phyloP scores from a whole-genome alignment of 371 early-diverging fungal genomes.

The Apophysomyces sp. region DNA sequence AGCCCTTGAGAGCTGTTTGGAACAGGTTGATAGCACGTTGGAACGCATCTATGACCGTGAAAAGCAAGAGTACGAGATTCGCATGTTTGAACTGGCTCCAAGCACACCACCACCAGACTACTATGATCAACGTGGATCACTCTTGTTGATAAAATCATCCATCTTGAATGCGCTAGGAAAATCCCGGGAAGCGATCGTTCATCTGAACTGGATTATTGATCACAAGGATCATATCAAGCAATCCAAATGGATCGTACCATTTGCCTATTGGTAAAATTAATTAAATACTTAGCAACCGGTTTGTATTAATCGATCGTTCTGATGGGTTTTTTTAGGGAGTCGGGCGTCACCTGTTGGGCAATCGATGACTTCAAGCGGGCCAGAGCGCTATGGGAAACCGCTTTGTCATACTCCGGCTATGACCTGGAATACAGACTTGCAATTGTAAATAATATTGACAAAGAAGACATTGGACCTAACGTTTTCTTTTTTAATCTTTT shows the following conservation, averaged over 20 bases:
- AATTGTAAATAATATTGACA: constrained; percentile 33
- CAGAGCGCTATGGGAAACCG: constrained; percentile 52
- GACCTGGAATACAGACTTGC: constrained; percentile 59
- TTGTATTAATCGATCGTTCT: background rate
- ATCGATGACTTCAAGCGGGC: constrained; percentile 46
- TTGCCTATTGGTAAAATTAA: constrained; percentile 55
- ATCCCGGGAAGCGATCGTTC: constrained; percentile 37
- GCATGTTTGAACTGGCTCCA: constrained; percentile 43
- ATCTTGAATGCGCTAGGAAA: constrained; percentile 35
- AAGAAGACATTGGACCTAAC: background rate
- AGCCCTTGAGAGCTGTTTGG: constrained; percentile 34
- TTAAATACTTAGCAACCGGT: background rate
- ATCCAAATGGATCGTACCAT: constrained; percentile 61
- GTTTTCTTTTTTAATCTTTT: background rate
- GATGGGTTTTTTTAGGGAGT: constrained; percentile 40
- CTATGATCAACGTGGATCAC: constrained; percentile 43
- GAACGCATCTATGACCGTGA: constrained; percentile 44
- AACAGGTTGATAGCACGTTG: constrained; percentile 41
- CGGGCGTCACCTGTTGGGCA: constrained; percentile 57
- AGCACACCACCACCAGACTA: constrained; percentile 40
- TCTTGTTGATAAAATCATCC: constrained; percentile 42
- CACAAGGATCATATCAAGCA: constrained; percentile 46
- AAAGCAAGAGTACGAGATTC: constrained; percentile 48
- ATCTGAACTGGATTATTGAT: constrained; percentile 62
- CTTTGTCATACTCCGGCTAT: constrained; percentile 43